Conservation (phyloP, 768 basidiomycete species). For the Tylopilus felleus region DNA sequence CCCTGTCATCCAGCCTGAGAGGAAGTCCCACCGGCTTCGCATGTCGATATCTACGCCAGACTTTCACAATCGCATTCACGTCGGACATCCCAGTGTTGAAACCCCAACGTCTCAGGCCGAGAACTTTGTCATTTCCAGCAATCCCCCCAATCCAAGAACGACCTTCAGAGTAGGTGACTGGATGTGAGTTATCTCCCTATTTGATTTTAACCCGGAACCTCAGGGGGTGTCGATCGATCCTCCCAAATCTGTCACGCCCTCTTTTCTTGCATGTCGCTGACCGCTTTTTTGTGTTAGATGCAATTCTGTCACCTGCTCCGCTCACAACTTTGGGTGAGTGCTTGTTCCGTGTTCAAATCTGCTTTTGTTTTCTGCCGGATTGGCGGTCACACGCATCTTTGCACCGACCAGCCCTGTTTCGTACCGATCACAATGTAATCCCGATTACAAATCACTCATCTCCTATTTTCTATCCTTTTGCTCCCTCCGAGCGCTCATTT, state of each 20-base stretch:
- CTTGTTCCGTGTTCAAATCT: not conserved
- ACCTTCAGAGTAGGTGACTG: slow-evolving; percentile 70
- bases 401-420: slow-evolving; percentile 6
- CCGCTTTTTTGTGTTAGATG: slow-evolving; percentile 49
- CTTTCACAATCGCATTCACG: slow-evolving; percentile 24
- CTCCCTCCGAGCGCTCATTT: not conserved
- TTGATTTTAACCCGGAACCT: slow-evolving; percentile 17
- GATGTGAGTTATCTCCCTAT: slow-evolving; percentile 57
- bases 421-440: slow-evolving; percentile 17
- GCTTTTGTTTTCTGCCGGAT: not conserved
- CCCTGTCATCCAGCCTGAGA: slow-evolving; percentile 23
- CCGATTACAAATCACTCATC: slow-evolving; percentile 25
- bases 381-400: not conserved
- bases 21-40: slow-evolving; percentile 24
- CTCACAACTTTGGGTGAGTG: slow-evolving; percentile 83
- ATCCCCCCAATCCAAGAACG: slow-evolving; percentile 67
- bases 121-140: slow-evolving; percentile 60
- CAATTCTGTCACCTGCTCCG: slow-evolving; percentile 62
- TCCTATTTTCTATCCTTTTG: slow-evolving; percentile 26
- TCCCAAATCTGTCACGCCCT: slow-evolving; percentile 4
- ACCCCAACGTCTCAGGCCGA: slow-evolving; percentile 4
- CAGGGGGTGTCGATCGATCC: slow-evolving; percentile 15
- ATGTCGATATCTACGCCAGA: slow-evolving; percentile 35
- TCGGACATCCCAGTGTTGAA: slow-evolving; percentile 1
- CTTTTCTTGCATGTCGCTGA: slow-evolving; percentile 9